Conservation (phyloP, 2,329 filamentous ascomycete genomes). For the Diaporthe ilicicola region DNA sequence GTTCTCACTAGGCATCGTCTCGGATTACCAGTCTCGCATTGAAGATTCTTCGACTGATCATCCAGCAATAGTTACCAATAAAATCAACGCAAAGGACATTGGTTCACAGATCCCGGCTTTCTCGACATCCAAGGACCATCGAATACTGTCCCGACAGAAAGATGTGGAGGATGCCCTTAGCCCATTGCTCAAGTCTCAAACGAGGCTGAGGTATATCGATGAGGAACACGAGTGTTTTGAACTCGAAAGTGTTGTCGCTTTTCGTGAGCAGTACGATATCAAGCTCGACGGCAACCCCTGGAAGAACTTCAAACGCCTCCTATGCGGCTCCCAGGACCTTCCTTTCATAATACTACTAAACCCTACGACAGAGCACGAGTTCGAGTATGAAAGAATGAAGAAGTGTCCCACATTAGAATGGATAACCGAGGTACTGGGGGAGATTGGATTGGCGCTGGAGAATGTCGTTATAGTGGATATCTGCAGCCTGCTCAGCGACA, state of each 20-base stretch:
- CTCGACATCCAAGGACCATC: not conserved
- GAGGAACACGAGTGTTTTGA: not conserved
- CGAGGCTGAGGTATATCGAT: not conserved
- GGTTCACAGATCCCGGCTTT: not conserved
- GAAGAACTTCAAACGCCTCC: conserved; percentile 1
- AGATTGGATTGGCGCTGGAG: not conserved
- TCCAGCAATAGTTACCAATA: not conserved
- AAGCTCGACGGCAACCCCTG: not conserved
- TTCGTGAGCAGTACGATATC: not conserved
- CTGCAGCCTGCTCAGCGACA: not conserved
- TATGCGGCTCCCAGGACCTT: not conserved
- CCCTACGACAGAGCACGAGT: not conserved
- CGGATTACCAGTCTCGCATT: not conserved
- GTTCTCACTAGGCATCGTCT: not conserved
- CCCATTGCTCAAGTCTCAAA: not conserved
- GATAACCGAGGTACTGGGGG: not conserved
- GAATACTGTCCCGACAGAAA: not conserved
- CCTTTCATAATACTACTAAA: conserved; percentile 17
- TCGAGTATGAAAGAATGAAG: conserved; percentile 1
- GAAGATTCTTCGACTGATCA: not conserved
- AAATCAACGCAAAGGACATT: not conserved
- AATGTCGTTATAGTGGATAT: not conserved
- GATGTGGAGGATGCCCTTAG: not conserved
- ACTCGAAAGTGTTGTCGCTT: not conserved
- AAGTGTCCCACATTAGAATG: not conserved